Evolutionary conservation across 192 early-diverging fungal species (phyloP).

Genomic region (Thamnidium elegans): DNA sequence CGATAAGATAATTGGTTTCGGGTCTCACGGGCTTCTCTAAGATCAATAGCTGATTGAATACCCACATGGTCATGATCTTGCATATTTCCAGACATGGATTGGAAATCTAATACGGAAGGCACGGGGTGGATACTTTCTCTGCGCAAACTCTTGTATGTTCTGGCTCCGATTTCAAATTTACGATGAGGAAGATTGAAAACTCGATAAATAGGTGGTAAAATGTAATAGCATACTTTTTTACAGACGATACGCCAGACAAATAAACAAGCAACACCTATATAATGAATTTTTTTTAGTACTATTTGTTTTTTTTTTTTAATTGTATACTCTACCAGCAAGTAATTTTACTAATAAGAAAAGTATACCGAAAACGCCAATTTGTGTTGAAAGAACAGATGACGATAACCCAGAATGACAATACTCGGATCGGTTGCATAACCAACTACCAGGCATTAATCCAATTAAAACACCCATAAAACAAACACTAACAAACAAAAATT

Average conservation of each 20-base stretch:
- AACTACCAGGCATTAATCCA: slow-evolving; percentile 59
- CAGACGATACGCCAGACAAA: slow-evolving; percentile 52
- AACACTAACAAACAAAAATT: slow-evolving; percentile 36
- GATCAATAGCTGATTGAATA: slow-evolving; percentile 47
- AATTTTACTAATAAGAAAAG: slow-evolving; percentile 21
- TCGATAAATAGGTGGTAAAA: slow-evolving; percentile 51
- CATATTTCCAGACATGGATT: slow-evolving; percentile 35
- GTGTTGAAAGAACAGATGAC: background rate
- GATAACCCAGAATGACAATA: slow-evolving; percentile 12
- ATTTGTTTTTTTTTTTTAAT: background rate
- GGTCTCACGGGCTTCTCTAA: slow-evolving; percentile 41
- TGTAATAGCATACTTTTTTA: slow-evolving; percentile 46
- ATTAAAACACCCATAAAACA: slow-evolving; percentile 62
- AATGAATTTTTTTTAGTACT: background rate
- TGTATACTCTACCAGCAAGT: slow-evolving; percentile 15
- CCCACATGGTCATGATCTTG: slow-evolving; percentile 46
- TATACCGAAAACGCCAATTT: background rate
- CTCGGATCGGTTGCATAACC: slow-evolving; percentile 33
- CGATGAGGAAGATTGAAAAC: slow-evolving; percentile 54
- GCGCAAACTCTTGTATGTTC: slow-evolving; percentile 36
- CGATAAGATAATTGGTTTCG: slow-evolving; percentile 10
- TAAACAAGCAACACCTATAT: slow-evolving; percentile 44
- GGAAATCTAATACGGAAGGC: slow-evolving; percentile 41
- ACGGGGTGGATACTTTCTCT: slow-evolving; percentile 40
- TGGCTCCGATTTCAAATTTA: slow-evolving; percentile 42